phyloP scores from a whole-genome alignment of 306 rosid species.

The Quillaja saponaria region DNA sequence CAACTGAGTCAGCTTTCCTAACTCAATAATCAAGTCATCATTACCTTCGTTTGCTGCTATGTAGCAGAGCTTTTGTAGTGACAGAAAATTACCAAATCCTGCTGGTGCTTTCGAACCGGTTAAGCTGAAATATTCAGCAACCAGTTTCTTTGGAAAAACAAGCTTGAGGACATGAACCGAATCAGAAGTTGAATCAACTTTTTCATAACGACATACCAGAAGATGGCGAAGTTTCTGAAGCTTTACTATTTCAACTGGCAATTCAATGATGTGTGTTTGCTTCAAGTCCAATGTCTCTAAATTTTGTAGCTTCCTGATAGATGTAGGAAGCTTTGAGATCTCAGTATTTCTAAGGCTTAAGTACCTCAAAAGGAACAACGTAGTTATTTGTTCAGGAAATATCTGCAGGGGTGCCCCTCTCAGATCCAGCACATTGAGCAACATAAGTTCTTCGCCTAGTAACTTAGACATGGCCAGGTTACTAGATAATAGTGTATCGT shows the following conservation, averaged over 20 bases:
- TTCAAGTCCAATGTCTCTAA: slow-evolving; percentile 45
- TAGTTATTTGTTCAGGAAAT: slow-evolving; percentile 26
- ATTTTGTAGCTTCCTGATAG: slow-evolving; percentile 36
- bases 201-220: slow-evolving; percentile 17
- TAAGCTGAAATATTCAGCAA: slow-evolving; percentile 23
- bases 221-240: slow-evolving; percentile 41
- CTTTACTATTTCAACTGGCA: slow-evolving; percentile 34
- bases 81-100: slow-evolving; percentile 30
- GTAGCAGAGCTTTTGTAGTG: slow-evolving; percentile 40
- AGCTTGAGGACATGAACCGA: slow-evolving; percentile 10
- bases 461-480: too few species aligned
- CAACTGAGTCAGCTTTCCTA: slow-evolving; percentile 40
- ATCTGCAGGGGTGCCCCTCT: slow-evolving; percentile 15
- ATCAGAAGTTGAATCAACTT: background rate
- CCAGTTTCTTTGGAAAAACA: too few species aligned
- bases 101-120: slow-evolving; percentile 31
- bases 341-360: slow-evolving; percentile 36
- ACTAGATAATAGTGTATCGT: too few species aligned
- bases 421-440: slow-evolving; percentile 42
- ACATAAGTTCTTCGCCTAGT: too few species aligned
- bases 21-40: slow-evolving; percentile 21
- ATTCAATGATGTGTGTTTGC: slow-evolving; percentile 23
- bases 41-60: slow-evolving; percentile 27
- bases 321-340: slow-evolving; percentile 23
- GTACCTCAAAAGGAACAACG: slow-evolving; percentile 33